phyloP scores from a whole-genome alignment of 1,284 basidiomycete genomes.

The Ganoderma meredithae region DNA sequence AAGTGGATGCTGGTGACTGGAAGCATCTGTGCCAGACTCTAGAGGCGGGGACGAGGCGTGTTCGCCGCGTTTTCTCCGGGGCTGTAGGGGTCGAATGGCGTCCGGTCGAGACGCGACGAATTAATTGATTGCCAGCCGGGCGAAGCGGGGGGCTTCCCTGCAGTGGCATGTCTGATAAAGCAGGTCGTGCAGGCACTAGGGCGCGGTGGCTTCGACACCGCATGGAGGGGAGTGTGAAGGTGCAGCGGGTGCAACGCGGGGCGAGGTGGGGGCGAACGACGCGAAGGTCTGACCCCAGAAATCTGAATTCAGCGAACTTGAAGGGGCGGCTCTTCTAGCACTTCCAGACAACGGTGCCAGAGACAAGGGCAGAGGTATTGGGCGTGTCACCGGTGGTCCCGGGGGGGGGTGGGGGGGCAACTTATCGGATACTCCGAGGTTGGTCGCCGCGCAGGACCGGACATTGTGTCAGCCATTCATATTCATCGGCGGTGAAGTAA shows the following conservation, averaged over 20 bases:
- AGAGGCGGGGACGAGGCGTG: background rate
- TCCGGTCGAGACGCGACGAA: slow-evolving; percentile 10
- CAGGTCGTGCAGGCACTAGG: too few species aligned
- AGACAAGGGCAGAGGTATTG: background rate
- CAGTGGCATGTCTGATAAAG: too few species aligned
- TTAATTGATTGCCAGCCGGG: slow-evolving; percentile 16
- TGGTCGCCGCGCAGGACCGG: background rate
- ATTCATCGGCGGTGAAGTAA: too few species aligned
- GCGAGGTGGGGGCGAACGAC: background rate
- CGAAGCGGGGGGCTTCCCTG: background rate
- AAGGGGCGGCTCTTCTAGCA: background rate
- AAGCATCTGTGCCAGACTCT: background rate
- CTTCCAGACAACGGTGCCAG: slow-evolving; percentile 6
- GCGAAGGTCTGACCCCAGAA: background rate
- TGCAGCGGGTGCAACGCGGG: background rate
- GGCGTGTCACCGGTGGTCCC: background rate
- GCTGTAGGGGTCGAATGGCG: background rate
- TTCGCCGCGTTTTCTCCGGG: slow-evolving; percentile 24
- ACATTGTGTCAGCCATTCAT: too few species aligned
- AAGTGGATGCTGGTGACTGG: background rate
- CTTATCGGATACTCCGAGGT: slow-evolving; percentile 20
- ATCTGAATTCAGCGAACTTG: background rate
- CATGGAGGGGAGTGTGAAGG: background rate
- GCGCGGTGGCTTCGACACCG: background rate
- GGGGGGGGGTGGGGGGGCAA: too few species aligned